phyloP scores from a whole-genome alignment of 305 asterid genomes.

The Nicotiana rustica region DNA sequence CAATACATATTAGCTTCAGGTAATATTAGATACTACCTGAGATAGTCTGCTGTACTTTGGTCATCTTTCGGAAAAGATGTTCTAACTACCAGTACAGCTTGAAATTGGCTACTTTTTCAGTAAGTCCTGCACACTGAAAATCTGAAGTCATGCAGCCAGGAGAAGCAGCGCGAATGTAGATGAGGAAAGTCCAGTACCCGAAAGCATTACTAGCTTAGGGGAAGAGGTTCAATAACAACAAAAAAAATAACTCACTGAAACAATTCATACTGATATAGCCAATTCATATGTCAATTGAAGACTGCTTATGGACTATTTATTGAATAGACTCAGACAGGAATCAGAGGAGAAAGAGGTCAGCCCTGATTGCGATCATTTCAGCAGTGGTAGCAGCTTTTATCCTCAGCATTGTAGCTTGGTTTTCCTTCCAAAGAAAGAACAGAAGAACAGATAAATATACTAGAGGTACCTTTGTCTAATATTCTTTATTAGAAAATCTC shows the following conservation, averaged over 20 bases:
- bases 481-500: neutral
- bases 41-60: neutral
- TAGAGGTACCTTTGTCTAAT: neutral
- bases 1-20: neutral
- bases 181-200: neutral
- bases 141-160: neutral
- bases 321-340: neutral
- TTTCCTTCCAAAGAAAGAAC: constrained; percentile 12
- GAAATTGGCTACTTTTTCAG: neutral
- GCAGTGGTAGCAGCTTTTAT: neutral
- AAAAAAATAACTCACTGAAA: neutral
- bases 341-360: neutral
- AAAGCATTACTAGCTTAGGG: neutral
- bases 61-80: neutral
- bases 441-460: constrained; percentile 11
- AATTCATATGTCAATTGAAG: constrained; percentile 19
- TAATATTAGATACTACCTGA: neutral
- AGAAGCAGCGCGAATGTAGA: neutral
- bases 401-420: constrained; percentile 22
- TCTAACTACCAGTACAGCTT: neutral
- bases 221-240: neutral
- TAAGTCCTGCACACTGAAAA: no score
- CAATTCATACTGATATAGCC: neutral
- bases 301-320: constrained; percentile 11
- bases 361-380: constrained; percentile 6